Conservation (phyloP, 495 filamentous ascomycete species). For the Hypomontagnella monticulosa region DNA sequence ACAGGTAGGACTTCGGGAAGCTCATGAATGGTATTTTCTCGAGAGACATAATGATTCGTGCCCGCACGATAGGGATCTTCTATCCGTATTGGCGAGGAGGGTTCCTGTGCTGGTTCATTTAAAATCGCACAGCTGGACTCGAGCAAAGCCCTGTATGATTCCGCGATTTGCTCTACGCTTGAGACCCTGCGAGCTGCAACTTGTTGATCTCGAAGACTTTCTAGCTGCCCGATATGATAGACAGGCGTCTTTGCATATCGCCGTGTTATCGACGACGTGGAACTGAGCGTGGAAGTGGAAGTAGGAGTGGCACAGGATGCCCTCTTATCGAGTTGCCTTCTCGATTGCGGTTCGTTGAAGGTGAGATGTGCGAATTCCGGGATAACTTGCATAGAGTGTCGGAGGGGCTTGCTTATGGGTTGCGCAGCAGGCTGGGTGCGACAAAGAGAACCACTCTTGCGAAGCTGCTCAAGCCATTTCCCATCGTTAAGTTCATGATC, state of each 20-base stretch:
- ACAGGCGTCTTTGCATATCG: constrained; percentile 57
- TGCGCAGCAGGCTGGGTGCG: constrained; percentile 23
- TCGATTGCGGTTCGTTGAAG: constrained; percentile 35
- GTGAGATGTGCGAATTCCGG: constrained; percentile 55
- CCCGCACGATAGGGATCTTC: constrained; percentile 3
- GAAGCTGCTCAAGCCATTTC: constrained; percentile 50
- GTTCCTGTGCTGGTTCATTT: constrained; percentile 34
- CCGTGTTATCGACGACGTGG: constrained; percentile 41
- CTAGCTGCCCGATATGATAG: constrained; percentile 53
- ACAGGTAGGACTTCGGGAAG: constrained; percentile 24
- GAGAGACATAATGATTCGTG: constrained; percentile 6
- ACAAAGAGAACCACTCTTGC: constrained; percentile 46
- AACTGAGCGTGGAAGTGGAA: constrained; percentile 20
- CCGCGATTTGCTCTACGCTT: constrained; percentile 56
- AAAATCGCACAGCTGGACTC: constrained; percentile 44
- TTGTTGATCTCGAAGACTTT: constrained; percentile 41
- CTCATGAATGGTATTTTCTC: constrained; percentile 21
- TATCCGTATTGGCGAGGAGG: constrained; percentile 33
- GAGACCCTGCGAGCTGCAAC: constrained; percentile 40
- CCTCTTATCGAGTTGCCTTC: constrained; percentile 31
- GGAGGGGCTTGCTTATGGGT: constrained; percentile 22
- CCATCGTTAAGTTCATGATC: constrained; percentile 46
- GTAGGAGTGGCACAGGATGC: constrained; percentile 29
- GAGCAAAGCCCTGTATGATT: constrained; percentile 55
- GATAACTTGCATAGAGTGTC: constrained; percentile 43